Base-by-base conservation (phyloP, 768 basidiomycete genomes). In the Filobasidium wieringae region DNA sequence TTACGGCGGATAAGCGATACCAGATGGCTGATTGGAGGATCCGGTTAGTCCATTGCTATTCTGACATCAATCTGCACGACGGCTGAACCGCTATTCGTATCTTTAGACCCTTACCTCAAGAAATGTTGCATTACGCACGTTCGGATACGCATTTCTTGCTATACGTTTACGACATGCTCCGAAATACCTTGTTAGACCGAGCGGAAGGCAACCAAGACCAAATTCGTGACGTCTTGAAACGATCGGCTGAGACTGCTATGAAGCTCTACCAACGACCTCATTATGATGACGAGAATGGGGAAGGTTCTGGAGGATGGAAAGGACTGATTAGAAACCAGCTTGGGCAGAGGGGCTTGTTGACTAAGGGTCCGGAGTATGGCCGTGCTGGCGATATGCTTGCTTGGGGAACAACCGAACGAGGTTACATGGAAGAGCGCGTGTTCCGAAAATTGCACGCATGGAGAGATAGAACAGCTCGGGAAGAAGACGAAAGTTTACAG, bases 21-120 rank as follows among this genome's bases (percentile, higher is more conserved):
- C 95, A 96, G 67, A 78, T 93, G 6, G 95, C 93, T 9, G 95
- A 99, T 72, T 99, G 95, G 95, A 83, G 95, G 26, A 88, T 96
- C 64, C 81, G 90, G 82, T 85, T 39, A 29, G 79, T 64, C 9
- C 22, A 19, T 31, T 30, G 17, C 27, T 2, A 31, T 34, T 34
- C 19, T 17, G 30, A 9, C 43, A 47, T 22, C 43, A 22, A 47
- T 8, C 12, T 11, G 26, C 9, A 14, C 11, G 22, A 17, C 11
- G 15, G 7, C 50, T 31, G 17, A 15, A 9, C 22, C 15, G 17
- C 17, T n/a, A n/a, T n/a, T n/a, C n/a, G n/a, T n/a, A n/a, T n/a
- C n/a, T n/a, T 14, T 50, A 82, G 83, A 55, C 93, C 93, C 0
- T 76, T 97, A 3, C 85, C 90, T 0, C 73, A 80, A 51, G 91